Evolutionary conservation across 768 basidiomycete species (phyloP), one percentile per base, ranked within the genome.

Genomic region (Clitopilus hobsonii): DNA sequence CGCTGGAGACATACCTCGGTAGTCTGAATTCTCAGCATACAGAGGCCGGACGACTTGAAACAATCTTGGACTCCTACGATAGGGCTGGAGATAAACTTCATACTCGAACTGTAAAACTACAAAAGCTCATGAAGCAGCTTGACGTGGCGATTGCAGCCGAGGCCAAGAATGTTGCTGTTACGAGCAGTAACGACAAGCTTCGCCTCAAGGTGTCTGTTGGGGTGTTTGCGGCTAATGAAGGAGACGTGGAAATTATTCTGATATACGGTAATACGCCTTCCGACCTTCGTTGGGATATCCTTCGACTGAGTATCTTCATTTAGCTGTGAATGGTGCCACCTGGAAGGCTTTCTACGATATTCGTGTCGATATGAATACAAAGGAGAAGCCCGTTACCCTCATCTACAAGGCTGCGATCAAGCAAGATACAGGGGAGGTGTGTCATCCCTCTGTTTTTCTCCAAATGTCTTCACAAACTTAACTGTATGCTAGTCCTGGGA

Each of bases 341-440:
- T 78, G 76, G 74, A 59, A 32, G 16, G 65, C 75, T 2, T 56
- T 56, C 7, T 76, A 78, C 32, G 72, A 76, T 53, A 64, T 76
- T 29, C 67, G 75, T 1, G 75, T 73, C 14, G 62, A 74, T 38
- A 75, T 67, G 56, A 57, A 72, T 13, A 55, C 69, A 3, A 67
- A 68, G 30, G 68, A 72, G 3, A 65, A 67, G 10, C 60, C 69
- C 0, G 58, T 73, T 1, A 65, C 62, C 0, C 58, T 78, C 1
- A 57, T 71, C 1, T 77, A 78, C 63, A 77, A 75, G 56, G 75
- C 72, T 0, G 56, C 63, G 5, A 67, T 78, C 22, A 66, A 61
- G 1, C 76, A 78, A 57, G 63, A 52, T 25, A 75, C 75, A 0
- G 74, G 71, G 18, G 76, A 78, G 67, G 76, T 71, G 49, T 18